phyloP scores from a whole-genome alignment of 2,329 filamentous ascomycete genomes.

The Anthostomella pinea region DNA sequence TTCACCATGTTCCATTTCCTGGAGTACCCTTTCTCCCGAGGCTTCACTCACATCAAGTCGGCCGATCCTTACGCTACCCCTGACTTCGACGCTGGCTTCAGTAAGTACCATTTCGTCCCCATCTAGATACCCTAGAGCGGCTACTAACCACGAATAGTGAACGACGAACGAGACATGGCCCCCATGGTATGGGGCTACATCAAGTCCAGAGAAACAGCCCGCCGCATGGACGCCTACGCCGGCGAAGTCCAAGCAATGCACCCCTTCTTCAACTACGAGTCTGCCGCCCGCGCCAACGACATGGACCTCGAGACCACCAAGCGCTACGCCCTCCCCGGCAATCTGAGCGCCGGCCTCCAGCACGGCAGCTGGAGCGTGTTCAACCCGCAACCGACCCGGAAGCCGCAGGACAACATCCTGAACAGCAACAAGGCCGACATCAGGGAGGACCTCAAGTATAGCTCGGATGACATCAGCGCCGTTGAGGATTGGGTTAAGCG shows the following conservation, averaged over 20 bases:
- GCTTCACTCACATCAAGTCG: slow-evolving; percentile 67
- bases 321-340: slow-evolving; percentile 69
- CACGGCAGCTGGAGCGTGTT: slow-evolving; percentile 70
- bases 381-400: slow-evolving; percentile 51
- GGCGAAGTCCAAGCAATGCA: slow-evolving; percentile 69
- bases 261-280: slow-evolving; percentile 70
- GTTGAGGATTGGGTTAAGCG: slow-evolving; percentile 69
- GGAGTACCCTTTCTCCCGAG: slow-evolving; percentile 74
- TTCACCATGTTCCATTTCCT: slow-evolving; percentile 84
- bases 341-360: slow-evolving; percentile 68
- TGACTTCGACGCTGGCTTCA: slow-evolving; percentile 79
- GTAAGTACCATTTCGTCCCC: no score
- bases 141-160: no score
- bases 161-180: slow-evolving; percentile 79
- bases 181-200: slow-evolving; percentile 84
- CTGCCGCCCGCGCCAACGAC: slow-evolving; percentile 66
- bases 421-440: slow-evolving; percentile 63
- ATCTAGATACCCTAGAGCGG: no score
- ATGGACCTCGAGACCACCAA: slow-evolving; percentile 75
- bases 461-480: slow-evolving; percentile 58
- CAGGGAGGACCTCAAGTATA: slow-evolving; percentile 65
- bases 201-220: slow-evolving; percentile 76
- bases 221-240: slow-evolving; percentile 74
- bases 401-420: slow-evolving; percentile 45
- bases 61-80: slow-evolving; percentile 70